A percentile compares a stretch with the other conserved stretches of the same genome.
Conservation (phyloP, 73 alveolate genomes). For the Breviolum minutum region DNA sequence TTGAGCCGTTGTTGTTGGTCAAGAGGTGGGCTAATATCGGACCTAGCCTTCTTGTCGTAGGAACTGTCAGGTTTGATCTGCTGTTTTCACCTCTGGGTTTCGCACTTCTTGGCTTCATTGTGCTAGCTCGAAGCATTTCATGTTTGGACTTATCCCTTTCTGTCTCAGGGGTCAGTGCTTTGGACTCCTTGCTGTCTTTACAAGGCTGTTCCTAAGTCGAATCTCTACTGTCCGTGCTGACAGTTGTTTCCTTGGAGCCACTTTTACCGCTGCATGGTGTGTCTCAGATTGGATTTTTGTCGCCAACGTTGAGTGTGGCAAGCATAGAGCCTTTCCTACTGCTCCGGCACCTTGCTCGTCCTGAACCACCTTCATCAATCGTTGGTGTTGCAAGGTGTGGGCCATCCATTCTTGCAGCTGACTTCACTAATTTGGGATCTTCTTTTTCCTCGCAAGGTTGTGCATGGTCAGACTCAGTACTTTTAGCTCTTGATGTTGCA, state of each 20-base stretch:
- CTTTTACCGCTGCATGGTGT: not conserved
- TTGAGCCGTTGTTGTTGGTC: not conserved
- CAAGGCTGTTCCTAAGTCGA: not conserved
- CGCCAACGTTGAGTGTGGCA: not conserved
- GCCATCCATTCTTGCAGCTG: not conserved
- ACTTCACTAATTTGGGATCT: not conserved
- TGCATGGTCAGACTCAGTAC: not conserved
- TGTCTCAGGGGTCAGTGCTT: not conserved
- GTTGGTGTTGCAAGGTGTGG: not conserved
- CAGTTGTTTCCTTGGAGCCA: not conserved
- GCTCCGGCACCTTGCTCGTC: not conserved
- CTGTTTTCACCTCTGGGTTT: not conserved
- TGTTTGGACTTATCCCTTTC: not conserved
- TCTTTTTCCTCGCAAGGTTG: not conserved
- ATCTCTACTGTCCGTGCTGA: not conserved
- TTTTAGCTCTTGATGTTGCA: not conserved
- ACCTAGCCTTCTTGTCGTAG: not conserved
- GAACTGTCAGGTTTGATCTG: not conserved
- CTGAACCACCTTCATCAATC: not conserved
- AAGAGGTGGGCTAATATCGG: not conserved
- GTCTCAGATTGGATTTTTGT: not conserved
- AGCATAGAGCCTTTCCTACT: not conserved
- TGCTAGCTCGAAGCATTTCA: not conserved
- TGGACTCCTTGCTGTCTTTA: not conserved
- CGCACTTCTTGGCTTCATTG: not conserved